Evolutionary conservation across 1,284 basidiomycete genomes (phyloP).

Genomic region (Xerocomus amazonicus): DNA sequence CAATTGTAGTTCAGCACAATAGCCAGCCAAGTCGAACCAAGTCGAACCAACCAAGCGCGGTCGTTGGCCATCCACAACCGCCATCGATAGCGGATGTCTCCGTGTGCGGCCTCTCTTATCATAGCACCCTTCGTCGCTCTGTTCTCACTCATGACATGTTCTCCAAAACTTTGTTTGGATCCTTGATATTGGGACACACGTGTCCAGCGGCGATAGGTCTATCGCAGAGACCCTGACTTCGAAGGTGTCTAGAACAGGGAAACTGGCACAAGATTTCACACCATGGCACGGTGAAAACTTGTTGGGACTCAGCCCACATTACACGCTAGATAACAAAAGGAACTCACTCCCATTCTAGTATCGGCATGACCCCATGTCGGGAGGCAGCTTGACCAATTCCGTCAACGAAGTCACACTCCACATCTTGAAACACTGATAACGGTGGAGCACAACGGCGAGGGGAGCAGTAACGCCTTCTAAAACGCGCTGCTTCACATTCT

Average conservation of each 20-base stretch:
- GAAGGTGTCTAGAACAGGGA: slow-evolving; percentile 6
- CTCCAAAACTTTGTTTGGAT: slow-evolving; percentile 1
- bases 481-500: slow-evolving; percentile 7
- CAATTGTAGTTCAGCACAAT: slow-evolving; percentile 24
- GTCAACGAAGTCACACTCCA: slow-evolving; percentile 1
- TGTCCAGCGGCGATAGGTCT: neutral
- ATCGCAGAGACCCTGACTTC: neutral
- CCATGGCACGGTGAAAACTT: neutral
- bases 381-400: slow-evolving; percentile 6
- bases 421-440: slow-evolving; percentile 10
- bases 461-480: slow-evolving; percentile 3
- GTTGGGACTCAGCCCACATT: neutral
- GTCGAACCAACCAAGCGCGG: neutral
- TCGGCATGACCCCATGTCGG: slow-evolving; percentile 3
- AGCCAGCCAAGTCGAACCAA: slow-evolving; percentile 8
- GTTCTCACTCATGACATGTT: slow-evolving; percentile 8
- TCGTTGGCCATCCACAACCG: slow-evolving; percentile 15
- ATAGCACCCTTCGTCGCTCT: neutral
- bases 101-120: slow-evolving; percentile 6
- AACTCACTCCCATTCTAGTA: neutral
- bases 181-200: neutral
- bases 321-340: neutral
- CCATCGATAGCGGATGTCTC: slow-evolving; percentile 18
- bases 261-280: neutral
- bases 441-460: slow-evolving; percentile 1